Evolutionary conservation across 2,329 filamentous ascomycete genomes (phyloP).

Genomic region (Tolypocladium endophyticum): DNA sequence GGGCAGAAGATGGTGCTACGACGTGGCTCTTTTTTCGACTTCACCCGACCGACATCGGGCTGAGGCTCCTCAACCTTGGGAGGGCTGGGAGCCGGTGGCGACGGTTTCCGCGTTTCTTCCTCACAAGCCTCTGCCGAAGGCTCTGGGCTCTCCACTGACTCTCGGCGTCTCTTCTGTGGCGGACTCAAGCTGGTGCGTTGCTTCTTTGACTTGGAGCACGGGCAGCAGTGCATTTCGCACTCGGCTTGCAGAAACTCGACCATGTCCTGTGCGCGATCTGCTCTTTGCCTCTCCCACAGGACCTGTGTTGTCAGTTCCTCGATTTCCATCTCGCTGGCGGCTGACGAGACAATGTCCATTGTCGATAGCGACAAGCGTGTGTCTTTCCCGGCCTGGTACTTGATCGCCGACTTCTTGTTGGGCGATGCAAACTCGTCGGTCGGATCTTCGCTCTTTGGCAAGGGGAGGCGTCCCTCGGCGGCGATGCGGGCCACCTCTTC

Average conservation of each 20-base stretch:
- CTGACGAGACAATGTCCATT: constrained; percentile 42
- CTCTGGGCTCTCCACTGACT: constrained; percentile 5
- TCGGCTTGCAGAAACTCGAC: constrained; percentile 69
- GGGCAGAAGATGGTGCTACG: constrained; percentile 49
- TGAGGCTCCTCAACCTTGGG: constrained; percentile 11
- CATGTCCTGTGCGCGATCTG: constrained; percentile 59
- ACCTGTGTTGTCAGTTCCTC: constrained; percentile 43
- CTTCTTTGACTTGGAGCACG: constrained; percentile 35
- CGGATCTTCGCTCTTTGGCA: constrained; percentile 43
- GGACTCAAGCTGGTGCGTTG: constrained; percentile 6
- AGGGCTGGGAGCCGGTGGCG: constrained; percentile 6
- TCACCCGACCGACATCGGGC: constrained; percentile 9
- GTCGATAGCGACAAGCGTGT: constrained; percentile 35
- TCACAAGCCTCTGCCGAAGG: constrained; percentile 4
- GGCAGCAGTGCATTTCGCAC: constrained; percentile 58
- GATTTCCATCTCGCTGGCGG: constrained; percentile 45
- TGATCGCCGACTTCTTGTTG: constrained; percentile 28
- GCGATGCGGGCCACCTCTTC: constrained; percentile 65
- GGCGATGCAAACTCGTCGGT: constrained; percentile 55
- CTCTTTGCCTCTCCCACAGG: constrained; percentile 51
- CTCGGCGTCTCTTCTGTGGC: constrained; percentile 9
- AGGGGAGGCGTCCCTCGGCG: constrained; percentile 57
- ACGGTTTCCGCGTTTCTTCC: constrained; percentile 21
- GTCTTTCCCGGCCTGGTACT: constrained; percentile 24
- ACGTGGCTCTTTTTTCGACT: constrained; percentile 28